Percentiles rank a stretch among this genome's conserved stretches.
phyloP scores from a whole-genome alignment of 1,284 basidiomycete species.

The Singerocomus inundabilis region DNA sequence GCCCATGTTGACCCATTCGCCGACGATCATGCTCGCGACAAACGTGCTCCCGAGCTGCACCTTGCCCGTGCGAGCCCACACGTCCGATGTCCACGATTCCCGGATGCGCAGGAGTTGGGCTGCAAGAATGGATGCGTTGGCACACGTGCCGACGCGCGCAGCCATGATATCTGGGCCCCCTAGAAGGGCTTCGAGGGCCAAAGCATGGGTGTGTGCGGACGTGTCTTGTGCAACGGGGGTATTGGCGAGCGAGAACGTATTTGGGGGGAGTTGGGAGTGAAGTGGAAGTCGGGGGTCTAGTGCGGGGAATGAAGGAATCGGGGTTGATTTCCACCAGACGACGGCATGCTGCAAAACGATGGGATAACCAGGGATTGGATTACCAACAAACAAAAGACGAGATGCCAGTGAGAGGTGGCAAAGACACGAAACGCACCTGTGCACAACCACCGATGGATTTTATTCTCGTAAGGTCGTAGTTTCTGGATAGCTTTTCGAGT shows the following conservation, averaged over 20 bases:
- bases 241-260: slow-evolving; percentile 72
- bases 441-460: slow-evolving; percentile 73
- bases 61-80: slow-evolving; percentile 68
- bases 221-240: slow-evolving; percentile 75
- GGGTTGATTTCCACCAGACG: slow-evolving; percentile 79
- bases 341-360: slow-evolving; percentile 57
- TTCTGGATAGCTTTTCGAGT: slow-evolving; percentile 67
- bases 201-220: slow-evolving; percentile 71
- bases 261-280: slow-evolving; percentile 62
- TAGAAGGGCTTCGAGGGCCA: slow-evolving; percentile 67
- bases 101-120: slow-evolving; percentile 70
- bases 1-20: slow-evolving; percentile 67
- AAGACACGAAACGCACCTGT: slow-evolving; percentile 45
- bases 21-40: slow-evolving; percentile 65
- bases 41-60: slow-evolving; percentile 73
- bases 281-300: slow-evolving; percentile 65
- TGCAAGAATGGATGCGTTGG: slow-evolving; percentile 63
- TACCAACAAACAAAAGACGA: not conserved
- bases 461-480: slow-evolving; percentile 64
- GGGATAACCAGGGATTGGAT: slow-evolving; percentile 13
- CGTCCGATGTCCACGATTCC: slow-evolving; percentile 67
- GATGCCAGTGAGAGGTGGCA: not conserved
- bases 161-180: slow-evolving; percentile 77
- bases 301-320: slow-evolving; percentile 61
- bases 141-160: slow-evolving; percentile 66